These are phyloP conservation scores for Lentinus tigrinus DNA, from an alignment of 768 basidiomycete genomes.

Conservation along the genomic window DNA sequence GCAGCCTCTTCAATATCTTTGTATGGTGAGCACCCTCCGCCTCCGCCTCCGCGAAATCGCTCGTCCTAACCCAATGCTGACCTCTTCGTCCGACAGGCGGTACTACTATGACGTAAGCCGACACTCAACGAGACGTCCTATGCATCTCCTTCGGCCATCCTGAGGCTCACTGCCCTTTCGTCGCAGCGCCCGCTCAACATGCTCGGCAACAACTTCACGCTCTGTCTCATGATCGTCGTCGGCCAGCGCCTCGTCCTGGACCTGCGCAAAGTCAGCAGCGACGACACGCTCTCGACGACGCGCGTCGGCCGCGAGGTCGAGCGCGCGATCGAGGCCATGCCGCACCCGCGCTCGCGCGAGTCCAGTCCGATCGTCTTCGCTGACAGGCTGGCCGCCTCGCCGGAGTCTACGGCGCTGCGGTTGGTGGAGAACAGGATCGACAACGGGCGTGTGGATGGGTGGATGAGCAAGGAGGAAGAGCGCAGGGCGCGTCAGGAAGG, in stretches of 20 bases:
- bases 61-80: background rate
- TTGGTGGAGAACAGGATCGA: background rate
- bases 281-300: constrained; percentile 12
- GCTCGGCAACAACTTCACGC: constrained; percentile 15
- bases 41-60: too few relatives aligned
- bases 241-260: constrained; percentile 20
- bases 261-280: constrained; percentile 12
- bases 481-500: too few relatives aligned
- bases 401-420: background rate
- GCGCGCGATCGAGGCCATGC: constrained; percentile 14
- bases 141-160: background rate
- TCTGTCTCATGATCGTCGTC: constrained; percentile 14
- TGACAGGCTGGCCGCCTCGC: background rate
- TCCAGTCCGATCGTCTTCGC: constrained; percentile 10
- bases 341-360: constrained; percentile 3
- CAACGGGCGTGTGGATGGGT: background rate
- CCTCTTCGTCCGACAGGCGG: background rate
- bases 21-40: constrained; percentile 1
- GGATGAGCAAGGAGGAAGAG: too few relatives aligned
- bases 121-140: background rate
- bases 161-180: too few relatives aligned
- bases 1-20: constrained; percentile 10
- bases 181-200: constrained; percentile 14
- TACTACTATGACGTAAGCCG: constrained; percentile 1
- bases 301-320: constrained; percentile 18